phyloP scores from a whole-genome alignment of 164 flowering plant genomes.

The Nymphaea thermarum region DNA sequence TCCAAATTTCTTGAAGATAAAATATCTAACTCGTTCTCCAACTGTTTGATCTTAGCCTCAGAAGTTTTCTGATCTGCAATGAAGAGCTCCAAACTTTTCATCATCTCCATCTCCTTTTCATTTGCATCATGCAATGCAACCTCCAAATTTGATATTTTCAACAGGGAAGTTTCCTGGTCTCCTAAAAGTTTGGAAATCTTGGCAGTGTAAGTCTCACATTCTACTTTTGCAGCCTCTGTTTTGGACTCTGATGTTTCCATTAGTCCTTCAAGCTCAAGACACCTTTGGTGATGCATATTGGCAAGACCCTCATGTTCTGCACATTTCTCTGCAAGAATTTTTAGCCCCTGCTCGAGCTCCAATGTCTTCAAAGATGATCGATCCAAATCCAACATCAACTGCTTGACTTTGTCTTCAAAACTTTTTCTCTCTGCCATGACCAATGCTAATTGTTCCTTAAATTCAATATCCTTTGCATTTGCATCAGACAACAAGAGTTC shows the following conservation, averaged over 20 bases:
- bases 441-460: slow-evolving; percentile 28
- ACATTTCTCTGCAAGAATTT: slow-evolving; percentile 36
- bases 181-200: slow-evolving; percentile 42
- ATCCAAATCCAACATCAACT: background rate
- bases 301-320: slow-evolving; percentile 7
- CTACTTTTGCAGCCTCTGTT: slow-evolving; percentile 45
- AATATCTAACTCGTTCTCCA: slow-evolving; percentile 11
- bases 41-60: background rate
- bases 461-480: slow-evolving; percentile 48
- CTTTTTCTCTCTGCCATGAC: background rate
- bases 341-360: slow-evolving; percentile 71
- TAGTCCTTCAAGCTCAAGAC: slow-evolving; percentile 49
- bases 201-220: slow-evolving; percentile 24
- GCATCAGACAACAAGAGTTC: slow-evolving; percentile 50
- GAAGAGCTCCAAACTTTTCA: background rate
- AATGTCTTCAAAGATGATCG: slow-evolving; percentile 25
- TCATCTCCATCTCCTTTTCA: background rate
- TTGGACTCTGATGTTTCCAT: slow-evolving; percentile 39
- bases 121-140: background rate
- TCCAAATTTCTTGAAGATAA: slow-evolving; percentile 30
- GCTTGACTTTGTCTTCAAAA: background rate
- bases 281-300: slow-evolving; percentile 37
- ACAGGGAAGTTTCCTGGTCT: slow-evolving; percentile 46
- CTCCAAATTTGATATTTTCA: slow-evolving; percentile 16
- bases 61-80: background rate